Evolutionary conservation across 2,329 filamentous ascomycete species (phyloP).

Genomic region (Ascochyta pisi): DNA sequence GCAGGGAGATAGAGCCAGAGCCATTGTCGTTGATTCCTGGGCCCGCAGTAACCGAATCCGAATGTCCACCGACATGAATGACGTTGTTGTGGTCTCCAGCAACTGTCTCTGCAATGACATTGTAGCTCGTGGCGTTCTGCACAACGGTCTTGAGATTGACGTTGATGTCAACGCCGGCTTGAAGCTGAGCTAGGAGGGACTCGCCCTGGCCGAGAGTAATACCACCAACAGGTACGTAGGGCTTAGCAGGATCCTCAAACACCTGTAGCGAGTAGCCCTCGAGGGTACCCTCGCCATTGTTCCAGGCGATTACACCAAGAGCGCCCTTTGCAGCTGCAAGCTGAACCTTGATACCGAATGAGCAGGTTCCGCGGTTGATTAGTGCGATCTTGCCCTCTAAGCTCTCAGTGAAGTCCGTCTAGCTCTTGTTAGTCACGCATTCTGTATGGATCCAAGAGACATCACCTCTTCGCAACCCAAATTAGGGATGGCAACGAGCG

Average conservation of each 20-base stretch:
- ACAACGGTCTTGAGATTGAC: slow-evolving; percentile 38
- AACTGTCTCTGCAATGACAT: slow-evolving; percentile 67
- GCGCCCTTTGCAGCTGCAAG: slow-evolving; percentile 66
- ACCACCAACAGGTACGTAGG: slow-evolving; percentile 71
- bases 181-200: slow-evolving; percentile 62
- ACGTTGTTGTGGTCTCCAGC: slow-evolving; percentile 66
- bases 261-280: slow-evolving; percentile 45
- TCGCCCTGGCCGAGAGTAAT: slow-evolving; percentile 67
- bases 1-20: slow-evolving; percentile 67
- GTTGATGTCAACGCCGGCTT: slow-evolving; percentile 45
- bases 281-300: slow-evolving; percentile 68
- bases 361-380: slow-evolving; percentile 72
- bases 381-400: slow-evolving; percentile 72
- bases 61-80: slow-evolving; percentile 64
- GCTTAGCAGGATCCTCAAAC: slow-evolving; percentile 63
- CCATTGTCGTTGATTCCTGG: slow-evolving; percentile 83
- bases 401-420: slow-evolving; percentile 66
- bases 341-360: slow-evolving; percentile 74
- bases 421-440: background rate
- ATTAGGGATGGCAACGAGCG: slow-evolving; percentile 43
- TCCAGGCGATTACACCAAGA: slow-evolving; percentile 73
- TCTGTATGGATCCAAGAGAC: background rate
- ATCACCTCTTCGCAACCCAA: slow-evolving; percentile 45
- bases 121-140: slow-evolving; percentile 45
- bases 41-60: slow-evolving; percentile 66